Evolutionary conservation across 1,284 basidiomycete species (phyloP), one percentile per base, ranked within the genome.

Genomic region (Pseudozyma hubeiensis): DNA sequence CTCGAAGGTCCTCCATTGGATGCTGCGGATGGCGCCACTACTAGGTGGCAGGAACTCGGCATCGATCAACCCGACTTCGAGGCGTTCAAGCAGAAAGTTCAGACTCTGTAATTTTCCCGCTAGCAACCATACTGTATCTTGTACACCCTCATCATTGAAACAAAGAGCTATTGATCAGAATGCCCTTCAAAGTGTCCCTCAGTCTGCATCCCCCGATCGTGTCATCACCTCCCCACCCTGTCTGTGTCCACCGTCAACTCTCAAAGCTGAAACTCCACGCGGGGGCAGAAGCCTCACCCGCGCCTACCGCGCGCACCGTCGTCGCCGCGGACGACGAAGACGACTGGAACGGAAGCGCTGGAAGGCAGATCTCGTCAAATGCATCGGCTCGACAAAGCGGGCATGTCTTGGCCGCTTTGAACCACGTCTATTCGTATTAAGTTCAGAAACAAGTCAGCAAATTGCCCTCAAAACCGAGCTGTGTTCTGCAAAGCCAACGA

Each of bases 391-490:
- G 46, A 46, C 69, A 72, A 19, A 72, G 39, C 7, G 69, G 69
- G 34, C 69, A 72, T 4, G 54, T 72, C 46, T 72, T 72, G n/a
- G 69, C 69, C n/a, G 47, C 64, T 17, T 60, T 56, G 50, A 72
- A 72, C 69, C 69, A 72, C 3, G 58, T 70, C 67, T 68, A 50
- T 53, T 2, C 24, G 24, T 24, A 24, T 24, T 4, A 24, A 24
- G 24, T 24, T 4, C 2, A 24, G 24, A 24, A 24, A 24, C 24
- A 24, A 24, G 24, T 24, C 24, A 24, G 24, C 24, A 4, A 2
- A 24, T 24, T 24, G 24, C 24, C 24, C 24, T 24, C 24, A 24
- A 24, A 24, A 24, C 24, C 24, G 24, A 24, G 24, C 24, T 24
- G 24, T 4, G 4, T 24, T 24, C 24, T 37, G 35, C 8, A 37